Conservation (phyloP, 2,329 filamentous ascomycete species). For the Colletotrichum filicis region DNA sequence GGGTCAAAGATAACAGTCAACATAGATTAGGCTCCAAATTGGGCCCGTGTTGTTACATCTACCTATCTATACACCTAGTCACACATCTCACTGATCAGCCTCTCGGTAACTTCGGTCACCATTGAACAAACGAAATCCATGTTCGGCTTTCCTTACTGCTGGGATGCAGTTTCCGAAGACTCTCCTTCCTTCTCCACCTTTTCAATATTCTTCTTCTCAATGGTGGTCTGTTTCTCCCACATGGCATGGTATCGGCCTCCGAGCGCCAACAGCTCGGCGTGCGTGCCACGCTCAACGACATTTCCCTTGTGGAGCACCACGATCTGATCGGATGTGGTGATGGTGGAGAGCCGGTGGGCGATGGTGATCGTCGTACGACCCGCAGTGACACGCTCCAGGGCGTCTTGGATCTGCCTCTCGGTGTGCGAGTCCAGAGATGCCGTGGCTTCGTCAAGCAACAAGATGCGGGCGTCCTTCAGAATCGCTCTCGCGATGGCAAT, state of each 20-base stretch:
- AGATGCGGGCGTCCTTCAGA: constrained; percentile 75
- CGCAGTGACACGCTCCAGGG: constrained; percentile 57
- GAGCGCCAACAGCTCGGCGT: constrained; percentile 55
- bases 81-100: background rate
- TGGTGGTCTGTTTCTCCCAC: constrained; percentile 62
- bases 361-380: constrained; percentile 65
- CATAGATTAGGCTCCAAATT: background rate
- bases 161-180: constrained; percentile 27
- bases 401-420: constrained; percentile 67
- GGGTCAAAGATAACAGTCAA: background rate
- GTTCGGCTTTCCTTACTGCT: background rate
- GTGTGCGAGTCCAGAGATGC: constrained; percentile 74
- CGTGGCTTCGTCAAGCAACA: constrained; percentile 79
- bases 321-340: constrained; percentile 65
- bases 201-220: constrained; percentile 47
- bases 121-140: background rate
- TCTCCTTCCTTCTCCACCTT: constrained; percentile 30
- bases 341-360: constrained; percentile 67
- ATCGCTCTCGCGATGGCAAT: constrained; percentile 72
- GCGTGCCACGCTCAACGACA: constrained; percentile 62
- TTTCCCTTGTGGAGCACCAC: constrained; percentile 63
- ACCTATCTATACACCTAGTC: background rate
- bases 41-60: background rate
- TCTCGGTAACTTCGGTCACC: background rate
- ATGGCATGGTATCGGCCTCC: constrained; percentile 61